Base-by-base conservation (phyloP, 345 rosid genomes). In the Anastatica hierochuntica region DNA sequence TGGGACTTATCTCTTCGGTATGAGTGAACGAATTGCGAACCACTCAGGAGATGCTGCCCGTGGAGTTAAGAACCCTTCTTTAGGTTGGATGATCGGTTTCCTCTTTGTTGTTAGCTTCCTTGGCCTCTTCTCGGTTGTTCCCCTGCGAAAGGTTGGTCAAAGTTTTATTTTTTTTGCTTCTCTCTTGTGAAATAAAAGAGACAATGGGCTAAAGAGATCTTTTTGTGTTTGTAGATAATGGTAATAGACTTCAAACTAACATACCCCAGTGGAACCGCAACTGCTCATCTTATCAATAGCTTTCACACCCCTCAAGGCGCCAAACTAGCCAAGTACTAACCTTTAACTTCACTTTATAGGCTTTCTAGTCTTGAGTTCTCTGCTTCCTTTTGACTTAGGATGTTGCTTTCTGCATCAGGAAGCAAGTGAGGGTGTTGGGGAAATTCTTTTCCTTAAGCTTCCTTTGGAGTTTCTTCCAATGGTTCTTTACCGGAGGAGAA, bases 201-300 rank as follows among this genome's bases (percentile, higher is more conserved):
- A 44, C 48, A 52, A 29, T 26, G 58, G 29, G 51, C 33, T 53
- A 8, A 45, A 20, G 57, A 72, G 39, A 10, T 21, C 29, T 46
- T 37, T 53, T 24, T 31, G 29, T 47, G 45, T 57, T 63, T 68
- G 40, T 74, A 83, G 95, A 74, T 83, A 15, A 83, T 86, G 95
- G 74, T 86, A 56, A 52, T 86, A 55, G 81, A 86, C 61, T 83
- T 77, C 72, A 86, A 81, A 50, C 63, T 83, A 66, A 74, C 76
- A 13, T 86, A 86, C 53, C 92, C 92, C 50, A 86, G 92, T 66
- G 95, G 95, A 18, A 81, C 95, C 15, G 95, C 92, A 30, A 86
- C 95, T 33, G 92, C 95, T 16, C 65, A 72, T 54, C 81, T 86
- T 27, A 86, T 86, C 64, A 86, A 86, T 67, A 83, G 95, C 62